Percentiles rank a stretch among this genome's conserved stretches.
These are phyloP conservation scores for Trichoderma sp. DNA, from an alignment of 2,329 filamentous ascomycete genomes.

Conservation along the genomic window DNA sequence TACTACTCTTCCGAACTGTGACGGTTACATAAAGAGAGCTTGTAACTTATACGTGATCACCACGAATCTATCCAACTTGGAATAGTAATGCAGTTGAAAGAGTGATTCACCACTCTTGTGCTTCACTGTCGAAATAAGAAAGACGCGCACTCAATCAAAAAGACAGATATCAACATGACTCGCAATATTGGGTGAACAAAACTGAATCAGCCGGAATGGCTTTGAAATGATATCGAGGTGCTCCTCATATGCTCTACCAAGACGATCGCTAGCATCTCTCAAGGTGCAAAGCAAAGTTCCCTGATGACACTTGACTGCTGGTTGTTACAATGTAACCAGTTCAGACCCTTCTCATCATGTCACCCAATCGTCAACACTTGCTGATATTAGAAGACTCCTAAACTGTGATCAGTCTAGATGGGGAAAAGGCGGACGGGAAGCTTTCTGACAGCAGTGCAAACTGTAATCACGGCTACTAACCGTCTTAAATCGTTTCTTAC, in stretches of 20 bases:
- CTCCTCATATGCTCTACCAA: neutral
- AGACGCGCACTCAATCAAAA: neutral
- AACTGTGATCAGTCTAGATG: too few relatives aligned
- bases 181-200: neutral
- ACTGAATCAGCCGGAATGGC: neutral
- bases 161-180: neutral
- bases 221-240: neutral
- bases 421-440: too few relatives aligned
- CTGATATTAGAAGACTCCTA: too few relatives aligned
- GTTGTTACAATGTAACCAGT: neutral
- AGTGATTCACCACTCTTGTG: neutral
- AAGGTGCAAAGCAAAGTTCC: neutral
- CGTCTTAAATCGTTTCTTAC: too few relatives aligned
- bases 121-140: neutral
- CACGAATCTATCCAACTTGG: neutral
- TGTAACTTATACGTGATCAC: neutral
- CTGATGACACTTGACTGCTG: neutral
- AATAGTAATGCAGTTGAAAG: neutral
- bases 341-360: neutral
- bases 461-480: too few relatives aligned
- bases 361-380: too few relatives aligned
- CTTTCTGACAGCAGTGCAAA: too few relatives aligned
- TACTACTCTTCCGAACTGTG: too few relatives aligned
- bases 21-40: too few relatives aligned
- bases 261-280: neutral